Evolutionary conservation across 2,329 filamentous ascomycete genomes (phyloP).

Genomic region (Nothopassalora personata): DNA sequence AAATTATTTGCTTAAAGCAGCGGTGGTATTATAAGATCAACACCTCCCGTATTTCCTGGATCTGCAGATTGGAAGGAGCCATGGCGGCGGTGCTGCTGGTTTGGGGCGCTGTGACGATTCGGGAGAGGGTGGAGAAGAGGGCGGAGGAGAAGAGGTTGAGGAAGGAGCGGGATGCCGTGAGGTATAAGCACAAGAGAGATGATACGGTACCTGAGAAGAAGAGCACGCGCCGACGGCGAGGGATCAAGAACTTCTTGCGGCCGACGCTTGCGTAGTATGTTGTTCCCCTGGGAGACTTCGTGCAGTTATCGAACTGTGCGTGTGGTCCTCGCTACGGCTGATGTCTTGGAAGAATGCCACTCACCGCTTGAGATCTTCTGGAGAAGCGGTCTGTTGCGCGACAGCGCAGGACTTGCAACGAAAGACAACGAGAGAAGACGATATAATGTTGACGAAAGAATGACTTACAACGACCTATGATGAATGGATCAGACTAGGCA

Average conservation of each 20-base stretch:
- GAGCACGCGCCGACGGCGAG: neutral
- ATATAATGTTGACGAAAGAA: neutral
- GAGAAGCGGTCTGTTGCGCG: too few relatives aligned
- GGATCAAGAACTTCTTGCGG: neutral
- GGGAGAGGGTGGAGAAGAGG: conserved; percentile 20
- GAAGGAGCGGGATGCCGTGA: conserved; percentile 17
- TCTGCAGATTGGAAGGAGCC: neutral
- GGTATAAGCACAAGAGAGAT: conserved; percentile 7
- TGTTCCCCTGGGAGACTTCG: too few relatives aligned
- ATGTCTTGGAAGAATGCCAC: neutral
- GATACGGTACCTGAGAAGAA: neutral
- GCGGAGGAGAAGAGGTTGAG: conserved; percentile 21
- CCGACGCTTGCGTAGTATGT: neutral
- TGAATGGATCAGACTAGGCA: neutral
- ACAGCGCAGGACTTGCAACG: neutral
- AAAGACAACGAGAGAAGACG: neutral
- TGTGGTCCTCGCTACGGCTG: neutral
- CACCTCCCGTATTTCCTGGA: neutral
- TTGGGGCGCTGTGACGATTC: conserved; percentile 19
- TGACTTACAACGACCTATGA: neutral
- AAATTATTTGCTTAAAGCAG: neutral
- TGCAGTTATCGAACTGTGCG: too few relatives aligned
- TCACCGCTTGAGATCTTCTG: neutral
- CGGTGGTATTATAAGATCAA: neutral
- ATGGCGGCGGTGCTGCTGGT: conserved; percentile 28